Conservation (phyloP, 106 monocot species). For the Dendrobium officinale region DNA sequence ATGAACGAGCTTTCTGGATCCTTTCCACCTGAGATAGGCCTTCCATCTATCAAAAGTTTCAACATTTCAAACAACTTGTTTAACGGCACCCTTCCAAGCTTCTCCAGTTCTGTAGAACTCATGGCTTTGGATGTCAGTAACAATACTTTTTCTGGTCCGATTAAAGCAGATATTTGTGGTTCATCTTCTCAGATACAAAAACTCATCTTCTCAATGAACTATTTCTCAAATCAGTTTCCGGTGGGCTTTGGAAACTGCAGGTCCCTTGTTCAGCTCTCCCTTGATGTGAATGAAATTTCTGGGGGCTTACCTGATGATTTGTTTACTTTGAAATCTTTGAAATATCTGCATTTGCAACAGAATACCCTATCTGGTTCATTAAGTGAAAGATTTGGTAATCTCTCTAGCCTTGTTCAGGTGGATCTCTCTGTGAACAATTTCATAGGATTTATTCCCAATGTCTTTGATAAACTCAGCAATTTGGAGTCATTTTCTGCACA, state of each 20-base stretch:
- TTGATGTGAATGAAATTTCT: slow-evolving; percentile 35
- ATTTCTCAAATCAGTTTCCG: slow-evolving; percentile 34
- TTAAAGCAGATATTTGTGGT: slow-evolving; percentile 21
- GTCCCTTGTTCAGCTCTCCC: slow-evolving; percentile 29
- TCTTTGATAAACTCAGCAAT: slow-evolving; percentile 24
- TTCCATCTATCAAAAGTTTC: slow-evolving; percentile 40
- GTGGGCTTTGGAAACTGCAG: slow-evolving; percentile 36
- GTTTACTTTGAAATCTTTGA: slow-evolving; percentile 30
- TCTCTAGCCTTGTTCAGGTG: slow-evolving; percentile 36
- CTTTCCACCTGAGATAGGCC: slow-evolving; percentile 14
- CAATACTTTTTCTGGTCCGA: slow-evolving; percentile 2
- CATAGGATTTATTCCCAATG: slow-evolving; percentile 35
- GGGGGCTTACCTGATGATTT: slow-evolving; percentile 43
- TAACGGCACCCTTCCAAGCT: slow-evolving; percentile 33
- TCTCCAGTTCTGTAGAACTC: slow-evolving; percentile 23
- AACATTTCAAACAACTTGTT: slow-evolving; percentile 60
- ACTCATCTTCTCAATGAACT: slow-evolving; percentile 39
- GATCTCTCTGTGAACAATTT: slow-evolving; percentile 55
- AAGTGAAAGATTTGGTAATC: slow-evolving; percentile 27
- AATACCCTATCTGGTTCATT: slow-evolving; percentile 38
- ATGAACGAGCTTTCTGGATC: slow-evolving; percentile 34
- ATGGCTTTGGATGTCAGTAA: slow-evolving; percentile 4
- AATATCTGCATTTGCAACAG: slow-evolving; percentile 26
- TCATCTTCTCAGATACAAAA: slow-evolving; percentile 19
- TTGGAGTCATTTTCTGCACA: slow-evolving; percentile 28